Base-by-base conservation (phyloP, 1,284 basidiomycete genomes). In the Cystobasidium pallidum region DNA sequence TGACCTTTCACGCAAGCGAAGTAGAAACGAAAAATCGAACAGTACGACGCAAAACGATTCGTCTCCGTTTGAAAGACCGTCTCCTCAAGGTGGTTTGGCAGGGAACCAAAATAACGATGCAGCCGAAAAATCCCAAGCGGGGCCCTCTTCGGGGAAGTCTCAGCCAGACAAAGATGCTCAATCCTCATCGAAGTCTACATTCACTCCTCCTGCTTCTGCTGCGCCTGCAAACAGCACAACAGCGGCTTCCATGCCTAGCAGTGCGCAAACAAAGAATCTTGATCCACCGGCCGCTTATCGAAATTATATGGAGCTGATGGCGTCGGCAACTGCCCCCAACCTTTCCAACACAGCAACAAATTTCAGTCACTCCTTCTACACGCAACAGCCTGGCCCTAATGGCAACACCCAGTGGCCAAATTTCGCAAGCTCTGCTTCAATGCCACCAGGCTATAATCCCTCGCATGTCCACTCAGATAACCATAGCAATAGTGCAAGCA, bases 241-340 rank as follows among this genome's bases (percentile, higher is more conserved):
- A 6, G 8, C 6, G 8, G 24, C 24, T 3, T 28, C 49, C 24
- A 10, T 17, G 4, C 15, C 24, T 17, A 24, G 4, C 15, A 15
- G 21, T 51, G n/a, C 21, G 8, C 49, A 3, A 15, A 3, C 49
- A 4, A 26, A n/a, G 15, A 51, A 26, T 51, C 8, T 28, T 7
- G 49, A 51, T n/a, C 49, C 49, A 3, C 49, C 49, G 8, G 49
- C 49, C 3, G 49, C 49, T 4, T 51, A 51, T 51, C n/a, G 24
- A 28, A 51, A 51, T 26, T 51, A 51, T 26, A 51, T 51, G 49
- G 49, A 51, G 17, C 26, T 51, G 49, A 51, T 51, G 49, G 49
- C 49, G 24, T n/a, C 49, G 49, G 49, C 49, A 15, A 51, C 49
- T 7, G 21, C 49, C 7, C 49, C 49, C 4, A 51, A 15, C 21